Percentiles rank a stretch among this genome's conserved stretches.
phyloP scores from a whole-genome alignment of 2,329 filamentous ascomycete species.

The Pyricularia sp. region DNA sequence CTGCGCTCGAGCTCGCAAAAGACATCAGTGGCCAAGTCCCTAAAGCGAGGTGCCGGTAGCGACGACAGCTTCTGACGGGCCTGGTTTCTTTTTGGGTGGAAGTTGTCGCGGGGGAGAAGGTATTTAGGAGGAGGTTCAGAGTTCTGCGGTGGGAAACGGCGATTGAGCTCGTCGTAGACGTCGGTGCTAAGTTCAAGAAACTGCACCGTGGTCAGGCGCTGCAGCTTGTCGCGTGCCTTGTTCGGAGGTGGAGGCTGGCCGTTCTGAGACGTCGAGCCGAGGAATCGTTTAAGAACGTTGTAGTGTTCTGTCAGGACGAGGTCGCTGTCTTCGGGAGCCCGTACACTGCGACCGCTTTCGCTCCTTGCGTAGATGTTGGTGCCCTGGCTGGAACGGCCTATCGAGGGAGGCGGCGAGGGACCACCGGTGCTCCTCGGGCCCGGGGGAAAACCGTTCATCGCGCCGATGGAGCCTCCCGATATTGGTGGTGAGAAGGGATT shows the following conservation, averaged over 20 bases:
- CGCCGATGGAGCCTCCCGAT: slow-evolving; percentile 52
- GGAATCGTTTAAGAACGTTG: slow-evolving; percentile 64
- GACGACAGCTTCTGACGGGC: slow-evolving; percentile 93
- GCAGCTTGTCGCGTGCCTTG: slow-evolving; percentile 86
- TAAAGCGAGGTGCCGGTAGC: slow-evolving; percentile 75
- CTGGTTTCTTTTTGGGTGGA: slow-evolving; percentile 96
- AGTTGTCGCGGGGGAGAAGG: slow-evolving; percentile 75
- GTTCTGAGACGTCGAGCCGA: slow-evolving; percentile 62
- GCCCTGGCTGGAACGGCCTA: slow-evolving; percentile 77
- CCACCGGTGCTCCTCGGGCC: slow-evolving; percentile 48
- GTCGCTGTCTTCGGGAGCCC: slow-evolving; percentile 46
- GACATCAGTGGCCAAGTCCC: slow-evolving; percentile 89
- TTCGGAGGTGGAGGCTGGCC: slow-evolving; percentile 69
- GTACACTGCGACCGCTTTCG: slow-evolving; percentile 52
- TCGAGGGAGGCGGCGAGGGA: slow-evolving; percentile 80
- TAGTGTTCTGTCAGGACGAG: slow-evolving; percentile 71
- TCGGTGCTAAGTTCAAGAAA: slow-evolving; percentile 97
- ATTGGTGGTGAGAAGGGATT: slow-evolving; percentile 61
- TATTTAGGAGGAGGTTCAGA: slow-evolving; percentile 52
- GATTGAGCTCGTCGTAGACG: slow-evolving; percentile 88
- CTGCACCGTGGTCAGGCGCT: slow-evolving; percentile 81
- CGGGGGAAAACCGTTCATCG: slow-evolving; percentile 51
- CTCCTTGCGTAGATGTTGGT: slow-evolving; percentile 59
- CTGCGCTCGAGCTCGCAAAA: slow-evolving; percentile 90
- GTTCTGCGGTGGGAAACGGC: slow-evolving; percentile 50